phyloP scores from a whole-genome alignment of 2,329 filamentous ascomycete genomes.

The Ceratocystis harringtonii region DNA sequence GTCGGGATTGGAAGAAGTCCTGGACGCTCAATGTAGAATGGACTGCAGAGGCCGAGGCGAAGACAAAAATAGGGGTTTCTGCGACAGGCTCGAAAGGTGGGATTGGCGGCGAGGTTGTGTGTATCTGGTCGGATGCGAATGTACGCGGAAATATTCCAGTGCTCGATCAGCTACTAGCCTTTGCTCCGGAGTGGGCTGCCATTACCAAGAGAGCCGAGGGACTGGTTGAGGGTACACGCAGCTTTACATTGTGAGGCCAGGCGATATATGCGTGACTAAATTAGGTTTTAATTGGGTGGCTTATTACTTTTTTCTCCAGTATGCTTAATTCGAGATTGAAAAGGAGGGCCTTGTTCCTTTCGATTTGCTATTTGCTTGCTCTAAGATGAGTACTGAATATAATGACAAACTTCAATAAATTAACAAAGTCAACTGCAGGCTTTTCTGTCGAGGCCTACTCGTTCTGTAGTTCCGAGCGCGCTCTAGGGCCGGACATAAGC shows the following conservation, averaged over 20 bases:
- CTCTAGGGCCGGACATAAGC: background rate
- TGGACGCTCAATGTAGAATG: constrained; percentile 66
- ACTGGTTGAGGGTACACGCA: constrained; percentile 64
- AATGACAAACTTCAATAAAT: background rate
- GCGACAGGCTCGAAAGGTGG: background rate
- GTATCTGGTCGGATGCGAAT: constrained; percentile 82
- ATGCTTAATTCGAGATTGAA: background rate
- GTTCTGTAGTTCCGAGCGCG: background rate
- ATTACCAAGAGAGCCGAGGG: constrained; percentile 63
- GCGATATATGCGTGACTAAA: background rate
- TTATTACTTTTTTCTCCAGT: background rate
- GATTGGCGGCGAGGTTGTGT: constrained; percentile 53
- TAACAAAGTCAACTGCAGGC: too few species aligned
- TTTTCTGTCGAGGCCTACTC: background rate
- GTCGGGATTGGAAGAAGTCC: constrained; percentile 57
- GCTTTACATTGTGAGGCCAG: constrained; percentile 38
- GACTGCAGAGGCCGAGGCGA: constrained; percentile 26
- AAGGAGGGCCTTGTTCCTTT: background rate
- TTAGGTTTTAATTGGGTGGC: background rate
- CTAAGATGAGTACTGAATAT: background rate
- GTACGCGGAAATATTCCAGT: constrained; percentile 57
- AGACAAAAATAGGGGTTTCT: background rate
- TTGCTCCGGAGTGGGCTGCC: constrained; percentile 64
- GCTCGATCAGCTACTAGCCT: constrained; percentile 63
- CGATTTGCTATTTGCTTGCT: background rate